Conservation (phyloP, 352 stramenopile genomes). For the Phytopythium montanum region DNA sequence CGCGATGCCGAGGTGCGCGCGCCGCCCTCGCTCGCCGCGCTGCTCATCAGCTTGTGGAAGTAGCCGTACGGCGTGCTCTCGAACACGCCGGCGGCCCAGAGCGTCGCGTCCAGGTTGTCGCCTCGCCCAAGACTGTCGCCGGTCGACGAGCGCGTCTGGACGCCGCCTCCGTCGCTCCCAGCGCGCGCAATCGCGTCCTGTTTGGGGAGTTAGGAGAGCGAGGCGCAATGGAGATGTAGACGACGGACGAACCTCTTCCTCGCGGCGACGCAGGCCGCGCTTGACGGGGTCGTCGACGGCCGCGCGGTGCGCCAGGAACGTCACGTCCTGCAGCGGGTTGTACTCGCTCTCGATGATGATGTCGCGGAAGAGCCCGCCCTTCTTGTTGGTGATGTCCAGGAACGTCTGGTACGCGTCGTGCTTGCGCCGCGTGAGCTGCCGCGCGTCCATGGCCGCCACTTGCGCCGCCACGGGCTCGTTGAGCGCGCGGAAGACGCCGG, state of each 20-base stretch:
- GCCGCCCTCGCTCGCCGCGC: slow-evolving; percentile 31
- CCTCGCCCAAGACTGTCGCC: slow-evolving; percentile 22
- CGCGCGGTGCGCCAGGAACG: slow-evolving; percentile 42
- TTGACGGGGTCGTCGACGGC: slow-evolving; percentile 65
- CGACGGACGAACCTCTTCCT: slow-evolving; percentile 46
- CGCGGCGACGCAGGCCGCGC: slow-evolving; percentile 50
- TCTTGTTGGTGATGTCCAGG: slow-evolving; percentile 80
- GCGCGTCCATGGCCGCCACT: slow-evolving; percentile 47
- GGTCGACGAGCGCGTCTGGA: slow-evolving; percentile 4
- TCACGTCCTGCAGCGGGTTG: slow-evolving; percentile 65
- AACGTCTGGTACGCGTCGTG: slow-evolving; percentile 71
- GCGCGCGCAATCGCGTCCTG: slow-evolving; percentile 50
- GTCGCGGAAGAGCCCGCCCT: slow-evolving; percentile 72
- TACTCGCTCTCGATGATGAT: slow-evolving; percentile 87
- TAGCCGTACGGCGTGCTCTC: slow-evolving; percentile 82
- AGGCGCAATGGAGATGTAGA: no score
- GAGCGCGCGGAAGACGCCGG: slow-evolving; percentile 61
- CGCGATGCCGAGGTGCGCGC: slow-evolving; percentile 58
- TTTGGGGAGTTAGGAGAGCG: no score
- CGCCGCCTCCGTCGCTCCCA: slow-evolving; percentile 17
- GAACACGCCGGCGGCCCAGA: slow-evolving; percentile 68
- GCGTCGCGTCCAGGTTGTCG: slow-evolving; percentile 74
- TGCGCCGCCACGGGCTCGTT: slow-evolving; percentile 60
- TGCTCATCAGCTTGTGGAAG: slow-evolving; percentile 84
- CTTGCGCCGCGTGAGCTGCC: slow-evolving; percentile 37